Percentiles rank a stretch among this genome's conserved stretches.
Evolutionary conservation across 306 rosid species (phyloP).

Genomic region (Citrullus amarus): DNA sequence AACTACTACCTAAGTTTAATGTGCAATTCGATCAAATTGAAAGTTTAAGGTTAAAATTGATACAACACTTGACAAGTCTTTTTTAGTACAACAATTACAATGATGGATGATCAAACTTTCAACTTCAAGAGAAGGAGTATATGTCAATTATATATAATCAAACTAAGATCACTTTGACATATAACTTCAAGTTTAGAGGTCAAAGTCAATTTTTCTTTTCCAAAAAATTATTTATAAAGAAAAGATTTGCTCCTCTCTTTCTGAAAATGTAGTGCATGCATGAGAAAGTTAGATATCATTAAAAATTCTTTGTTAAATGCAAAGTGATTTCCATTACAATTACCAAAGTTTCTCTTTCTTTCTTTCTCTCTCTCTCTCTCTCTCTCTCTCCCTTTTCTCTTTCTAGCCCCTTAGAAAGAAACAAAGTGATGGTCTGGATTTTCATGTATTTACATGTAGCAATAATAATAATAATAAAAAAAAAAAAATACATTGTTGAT

Average conservation of each 20-base stretch:
- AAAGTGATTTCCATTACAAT: slow-evolving; percentile 3
- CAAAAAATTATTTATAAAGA: too few relatives aligned
- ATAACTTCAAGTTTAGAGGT: too few relatives aligned
- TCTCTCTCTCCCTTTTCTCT: background rate
- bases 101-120: too few relatives aligned
- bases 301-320: background rate
- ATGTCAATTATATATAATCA: too few relatives aligned
- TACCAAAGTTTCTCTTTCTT: background rate
- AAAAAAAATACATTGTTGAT: background rate
- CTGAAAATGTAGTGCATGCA: background rate
- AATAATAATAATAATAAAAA: background rate
- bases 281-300: background rate
- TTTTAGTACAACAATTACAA: too few relatives aligned
- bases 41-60: too few relatives aligned
- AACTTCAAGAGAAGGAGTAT: too few relatives aligned
- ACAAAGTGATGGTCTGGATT: background rate
- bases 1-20: too few relatives aligned
- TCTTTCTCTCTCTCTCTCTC: background rate
- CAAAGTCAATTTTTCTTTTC: too few relatives aligned
- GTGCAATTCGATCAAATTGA: too few relatives aligned
- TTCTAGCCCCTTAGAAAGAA: background rate
- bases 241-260: background rate
- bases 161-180: too few relatives aligned
- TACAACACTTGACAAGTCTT: too few relatives aligned
- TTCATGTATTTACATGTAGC: background rate